Evolutionary conservation across 176 grass and related monocot species (phyloP).

Genomic region (Hordeum marinum): DNA sequence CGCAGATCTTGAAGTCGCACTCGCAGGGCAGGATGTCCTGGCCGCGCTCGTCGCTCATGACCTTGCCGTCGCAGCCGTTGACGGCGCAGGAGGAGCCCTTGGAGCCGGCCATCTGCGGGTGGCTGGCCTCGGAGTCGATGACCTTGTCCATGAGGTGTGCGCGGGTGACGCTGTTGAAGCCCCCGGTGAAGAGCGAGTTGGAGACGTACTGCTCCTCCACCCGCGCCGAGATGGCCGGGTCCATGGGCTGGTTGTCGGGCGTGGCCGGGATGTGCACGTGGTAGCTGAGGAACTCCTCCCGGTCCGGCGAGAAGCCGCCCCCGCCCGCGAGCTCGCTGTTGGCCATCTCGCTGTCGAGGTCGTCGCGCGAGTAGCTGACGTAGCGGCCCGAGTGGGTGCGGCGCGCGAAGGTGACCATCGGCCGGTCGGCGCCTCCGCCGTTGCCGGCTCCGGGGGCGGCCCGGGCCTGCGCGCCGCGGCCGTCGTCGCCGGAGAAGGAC

Average conservation of each 20-base stretch:
- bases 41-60: constrained; percentile 92
- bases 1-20: constrained; percentile 95
- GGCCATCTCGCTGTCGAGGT: constrained; percentile 61
- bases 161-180: constrained; percentile 84
- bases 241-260: constrained; percentile 93
- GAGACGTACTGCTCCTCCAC: constrained; percentile 96
- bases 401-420: constrained; percentile 72
- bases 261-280: constrained; percentile 77
- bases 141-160: constrained; percentile 98
- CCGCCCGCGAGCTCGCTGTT: background rate
- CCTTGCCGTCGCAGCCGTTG: constrained; percentile 70
- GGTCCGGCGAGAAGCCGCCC: constrained; percentile 32
- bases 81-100: constrained; percentile 86
- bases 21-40: constrained; percentile 85
- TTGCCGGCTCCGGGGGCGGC: background rate
- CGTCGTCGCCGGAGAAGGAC: constrained; percentile 38
- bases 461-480: background rate
- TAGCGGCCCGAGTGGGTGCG: constrained; percentile 76
- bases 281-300: constrained; percentile 68
- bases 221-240: constrained; percentile 73
- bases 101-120: constrained; percentile 88
- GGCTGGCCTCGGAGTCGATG: constrained; percentile 62
- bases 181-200: constrained; percentile 93
- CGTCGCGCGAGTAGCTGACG: constrained; percentile 75
- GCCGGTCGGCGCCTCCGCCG: background rate